Evolutionary conservation across 169 alveolate genomes (phyloP).

Genomic region (Plasmodium berghei): DNA sequence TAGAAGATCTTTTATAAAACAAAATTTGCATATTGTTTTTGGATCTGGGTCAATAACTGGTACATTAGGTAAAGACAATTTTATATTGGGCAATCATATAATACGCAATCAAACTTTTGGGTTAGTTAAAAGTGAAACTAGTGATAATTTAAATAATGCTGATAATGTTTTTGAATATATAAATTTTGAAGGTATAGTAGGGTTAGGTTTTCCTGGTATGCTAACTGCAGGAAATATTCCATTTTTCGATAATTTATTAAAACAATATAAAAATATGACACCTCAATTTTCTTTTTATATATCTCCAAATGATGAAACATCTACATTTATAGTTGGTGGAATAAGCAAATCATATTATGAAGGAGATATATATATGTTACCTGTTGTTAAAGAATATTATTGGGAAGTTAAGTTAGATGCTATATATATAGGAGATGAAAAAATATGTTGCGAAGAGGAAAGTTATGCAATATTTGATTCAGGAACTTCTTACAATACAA

Average conservation of each 20-base stretch:
- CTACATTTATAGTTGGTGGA: conserved; percentile 82
- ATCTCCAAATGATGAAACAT: conserved; percentile 77
- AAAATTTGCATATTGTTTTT: conserved; percentile 86
- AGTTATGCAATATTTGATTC: conserved; percentile 90
- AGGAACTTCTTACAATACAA: conserved; percentile 90
- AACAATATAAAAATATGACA: conserved; percentile 78
- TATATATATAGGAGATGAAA: conserved; percentile 87
- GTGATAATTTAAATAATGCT: conserved; percentile 50
- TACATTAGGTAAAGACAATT: conserved; percentile 84
- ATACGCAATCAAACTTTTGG: conserved; percentile 88
- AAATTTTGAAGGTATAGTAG: conserved; percentile 91
- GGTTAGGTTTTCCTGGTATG: conserved; percentile 91
- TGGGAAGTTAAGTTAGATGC: conserved; percentile 91
- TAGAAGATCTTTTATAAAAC: conserved; percentile 73
- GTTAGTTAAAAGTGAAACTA: conserved; percentile 86
- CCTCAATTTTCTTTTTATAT: conserved; percentile 90
- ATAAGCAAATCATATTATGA: conserved; percentile 85
- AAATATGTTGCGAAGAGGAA: conserved; percentile 88
- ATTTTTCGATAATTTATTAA: conserved; percentile 86
- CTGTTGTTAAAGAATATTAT: conserved; percentile 90
- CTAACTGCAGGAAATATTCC: conserved; percentile 87
- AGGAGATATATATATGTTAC: conserved; percentile 88
- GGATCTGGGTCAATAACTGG: conserved; percentile 92
- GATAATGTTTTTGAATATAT: conserved; percentile 84
- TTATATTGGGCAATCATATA: conserved; percentile 83